Evolutionary conservation across 768 basidiomycete genomes (phyloP).

Genomic region (Russula sp.): DNA sequence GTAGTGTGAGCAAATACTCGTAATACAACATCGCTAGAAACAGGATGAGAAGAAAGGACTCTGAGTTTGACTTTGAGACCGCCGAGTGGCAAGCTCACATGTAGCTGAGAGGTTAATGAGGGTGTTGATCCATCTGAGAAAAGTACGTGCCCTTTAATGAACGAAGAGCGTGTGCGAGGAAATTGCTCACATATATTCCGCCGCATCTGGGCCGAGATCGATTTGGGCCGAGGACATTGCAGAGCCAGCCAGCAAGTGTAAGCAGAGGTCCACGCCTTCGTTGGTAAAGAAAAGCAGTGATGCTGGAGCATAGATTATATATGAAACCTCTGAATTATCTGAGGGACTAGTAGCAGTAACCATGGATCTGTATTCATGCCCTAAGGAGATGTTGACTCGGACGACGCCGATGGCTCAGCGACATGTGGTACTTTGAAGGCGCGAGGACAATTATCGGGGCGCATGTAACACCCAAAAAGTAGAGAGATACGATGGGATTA

Average conservation of each 20-base stretch:
- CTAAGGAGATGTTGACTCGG: background rate
- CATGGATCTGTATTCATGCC: background rate
- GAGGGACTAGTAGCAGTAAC: background rate
- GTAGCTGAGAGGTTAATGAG: background rate
- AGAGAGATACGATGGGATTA: no score
- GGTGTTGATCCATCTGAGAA: constrained; percentile 4
- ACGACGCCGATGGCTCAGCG: no score
- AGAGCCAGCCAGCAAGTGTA: background rate
- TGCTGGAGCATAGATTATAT: background rate
- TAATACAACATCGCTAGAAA: constrained; percentile 27
- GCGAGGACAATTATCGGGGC: no score
- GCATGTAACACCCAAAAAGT: no score
- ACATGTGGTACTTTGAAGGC: no score
- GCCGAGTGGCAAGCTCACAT: background rate
- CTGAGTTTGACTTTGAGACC: background rate
- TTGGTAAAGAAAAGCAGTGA: background rate
- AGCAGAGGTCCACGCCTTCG: background rate
- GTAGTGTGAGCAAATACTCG: constrained; percentile 28
- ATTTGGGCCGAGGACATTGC: constrained; percentile 7
- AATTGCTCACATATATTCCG: background rate
- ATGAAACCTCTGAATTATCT: background rate
- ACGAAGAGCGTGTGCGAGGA: background rate
- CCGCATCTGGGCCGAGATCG: background rate
- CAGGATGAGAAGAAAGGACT: background rate
- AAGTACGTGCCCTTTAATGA: background rate